A percentile compares a stretch with the other conserved stretches of the same genome.
phyloP scores from a whole-genome alignment of 208 protist genomes.

The Leishmania amazonensis region DNA sequence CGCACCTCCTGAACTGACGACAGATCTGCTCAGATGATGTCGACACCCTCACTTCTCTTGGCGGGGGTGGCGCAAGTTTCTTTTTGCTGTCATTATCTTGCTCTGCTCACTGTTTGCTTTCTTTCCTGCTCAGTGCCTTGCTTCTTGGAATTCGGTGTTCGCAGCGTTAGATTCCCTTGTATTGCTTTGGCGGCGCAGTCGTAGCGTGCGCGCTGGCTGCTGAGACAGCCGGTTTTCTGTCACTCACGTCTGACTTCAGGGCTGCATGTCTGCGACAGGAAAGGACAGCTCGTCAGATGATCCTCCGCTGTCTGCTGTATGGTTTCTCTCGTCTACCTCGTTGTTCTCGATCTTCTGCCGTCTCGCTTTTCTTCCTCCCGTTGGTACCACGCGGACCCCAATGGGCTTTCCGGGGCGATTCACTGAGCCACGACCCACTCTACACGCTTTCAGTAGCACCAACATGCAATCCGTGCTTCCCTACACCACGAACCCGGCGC shows the following conservation, averaged over 20 bases:
- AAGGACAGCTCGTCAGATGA: neutral
- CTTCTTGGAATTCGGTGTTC: neutral
- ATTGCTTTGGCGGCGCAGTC: neutral
- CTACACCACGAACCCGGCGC: conserved; percentile 83
- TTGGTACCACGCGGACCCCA: neutral
- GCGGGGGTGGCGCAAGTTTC: neutral
- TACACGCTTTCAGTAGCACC: neutral
- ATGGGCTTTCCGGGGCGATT: neutral
- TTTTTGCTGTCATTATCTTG: neutral
- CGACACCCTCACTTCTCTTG: neutral
- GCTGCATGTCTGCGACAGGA: neutral
- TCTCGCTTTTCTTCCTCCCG: neutral
- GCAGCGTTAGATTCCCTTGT: neutral
- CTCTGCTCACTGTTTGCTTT: conserved; percentile 10
- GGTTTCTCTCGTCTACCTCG: neutral
- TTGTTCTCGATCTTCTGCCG: neutral
- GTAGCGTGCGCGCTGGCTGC: neutral
- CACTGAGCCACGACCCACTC: neutral
- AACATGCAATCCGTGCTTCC: conserved; percentile 83
- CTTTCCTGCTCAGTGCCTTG: neutral
- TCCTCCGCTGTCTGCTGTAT: neutral
- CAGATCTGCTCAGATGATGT: neutral
- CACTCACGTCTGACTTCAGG: neutral
- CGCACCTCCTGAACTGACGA: neutral
- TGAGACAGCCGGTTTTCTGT: neutral